These are phyloP conservation scores for Protomyces macrosporus DNA, from an alignment of 1,139 yeast genomes.

Conservation along the genomic window DNA sequence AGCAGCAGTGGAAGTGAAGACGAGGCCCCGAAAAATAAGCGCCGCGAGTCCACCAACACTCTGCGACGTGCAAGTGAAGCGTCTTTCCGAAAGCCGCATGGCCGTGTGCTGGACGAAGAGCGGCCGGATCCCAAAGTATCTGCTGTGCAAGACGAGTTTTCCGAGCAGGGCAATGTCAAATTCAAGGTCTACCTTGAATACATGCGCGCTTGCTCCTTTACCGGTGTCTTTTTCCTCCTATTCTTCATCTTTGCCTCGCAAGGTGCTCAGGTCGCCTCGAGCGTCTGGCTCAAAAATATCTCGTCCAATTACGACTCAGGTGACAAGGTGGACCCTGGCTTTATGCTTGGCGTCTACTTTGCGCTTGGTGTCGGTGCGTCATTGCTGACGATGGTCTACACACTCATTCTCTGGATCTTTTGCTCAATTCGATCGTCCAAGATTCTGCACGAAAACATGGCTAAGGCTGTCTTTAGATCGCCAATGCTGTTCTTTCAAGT, in stretches of 20 bases:
- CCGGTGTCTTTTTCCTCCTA: conserved; percentile 56
- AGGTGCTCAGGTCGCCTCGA: conserved; percentile 58
- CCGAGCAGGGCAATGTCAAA: conserved; percentile 90
- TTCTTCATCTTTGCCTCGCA: conserved; percentile 48
- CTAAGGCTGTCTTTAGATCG: conserved; percentile 72
- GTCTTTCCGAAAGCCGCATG: conserved; percentile 44
- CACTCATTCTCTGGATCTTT: conserved; percentile 68
- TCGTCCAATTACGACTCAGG: conserved; percentile 71
- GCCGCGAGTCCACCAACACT: conserved; percentile 39
- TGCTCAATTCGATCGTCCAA: conserved; percentile 82
- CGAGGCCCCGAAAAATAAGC: conserved; percentile 6
- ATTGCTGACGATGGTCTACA: conserved; percentile 58
- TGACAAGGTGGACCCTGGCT: conserved; percentile 64
- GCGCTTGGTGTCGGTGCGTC: conserved; percentile 66
- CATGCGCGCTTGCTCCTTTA: conserved; percentile 82
- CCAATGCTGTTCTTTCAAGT: conserved; percentile 98
- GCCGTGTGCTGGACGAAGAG: conserved; percentile 25
- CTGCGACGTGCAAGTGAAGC: conserved; percentile 69
- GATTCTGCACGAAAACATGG: conserved; percentile 72
- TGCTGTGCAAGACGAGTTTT: conserved; percentile 50
- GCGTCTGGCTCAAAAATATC: conserved; percentile 96
- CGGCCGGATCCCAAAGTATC: conserved; percentile 28
- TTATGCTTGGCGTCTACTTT: conserved; percentile 73
- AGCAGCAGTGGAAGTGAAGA: conserved; percentile 26
- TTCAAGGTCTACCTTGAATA: conserved; percentile 81